phyloP scores from a whole-genome alignment of 2,329 filamentous ascomycete genomes.

The Fusarium piperis region DNA sequence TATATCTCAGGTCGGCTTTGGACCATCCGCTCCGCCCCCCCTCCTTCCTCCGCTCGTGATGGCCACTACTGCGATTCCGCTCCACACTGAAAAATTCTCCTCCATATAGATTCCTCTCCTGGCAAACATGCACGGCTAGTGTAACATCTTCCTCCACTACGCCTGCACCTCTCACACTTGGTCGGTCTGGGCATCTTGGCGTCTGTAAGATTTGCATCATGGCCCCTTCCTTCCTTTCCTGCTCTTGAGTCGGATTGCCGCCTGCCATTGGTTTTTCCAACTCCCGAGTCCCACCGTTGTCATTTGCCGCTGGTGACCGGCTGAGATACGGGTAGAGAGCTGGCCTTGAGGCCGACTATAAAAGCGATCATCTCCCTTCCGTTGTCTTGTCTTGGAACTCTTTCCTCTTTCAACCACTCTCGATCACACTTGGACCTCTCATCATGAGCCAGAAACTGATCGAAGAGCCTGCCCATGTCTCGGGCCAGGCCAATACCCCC shows the following conservation, averaged over 20 bases:
- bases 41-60: background rate
- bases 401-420: background rate
- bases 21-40: background rate
- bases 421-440: background rate
- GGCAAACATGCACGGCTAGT: background rate
- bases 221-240: background rate
- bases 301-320: background rate
- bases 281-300: background rate
- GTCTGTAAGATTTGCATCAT: constrained; percentile 6
- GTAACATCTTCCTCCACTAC: background rate
- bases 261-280: background rate
- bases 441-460: constrained; percentile 26
- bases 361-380: background rate
- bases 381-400: rapidly evolving
- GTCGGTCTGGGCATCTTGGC: constrained; percentile 28
- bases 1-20: background rate
- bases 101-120: constrained; percentile 19
- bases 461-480: constrained; percentile 28
- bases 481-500: constrained; percentile 36
- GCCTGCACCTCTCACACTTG: background rate
- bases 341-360: constrained; percentile 1
- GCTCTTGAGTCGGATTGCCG: background rate
- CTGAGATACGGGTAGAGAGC: background rate
- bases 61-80: background rate
- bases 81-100: constrained; percentile 15